A percentile compares a stretch with the other conserved stretches of the same genome.
Conservation (phyloP, 116 monocot species). For the Thalassia testudinum region DNA sequence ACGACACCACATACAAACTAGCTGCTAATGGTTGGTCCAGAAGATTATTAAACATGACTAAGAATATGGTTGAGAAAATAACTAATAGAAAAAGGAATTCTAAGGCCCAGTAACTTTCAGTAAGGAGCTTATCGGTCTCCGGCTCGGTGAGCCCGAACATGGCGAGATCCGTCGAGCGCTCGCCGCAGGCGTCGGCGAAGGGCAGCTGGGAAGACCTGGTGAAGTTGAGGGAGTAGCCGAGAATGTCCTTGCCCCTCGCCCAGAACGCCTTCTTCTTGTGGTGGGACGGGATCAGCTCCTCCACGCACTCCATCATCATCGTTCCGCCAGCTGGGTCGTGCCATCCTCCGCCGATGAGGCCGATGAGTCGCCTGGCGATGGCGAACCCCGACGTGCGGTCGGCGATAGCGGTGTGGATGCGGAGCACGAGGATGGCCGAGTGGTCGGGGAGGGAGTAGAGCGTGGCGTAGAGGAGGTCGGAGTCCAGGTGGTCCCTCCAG, state of each 20-base stretch:
- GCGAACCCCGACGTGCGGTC: conserved; percentile 43
- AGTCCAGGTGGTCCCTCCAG: conserved; percentile 20
- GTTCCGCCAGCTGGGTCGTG: conserved; percentile 5
- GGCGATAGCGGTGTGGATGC: conserved; percentile 53
- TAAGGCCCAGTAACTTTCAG: too few species aligned
- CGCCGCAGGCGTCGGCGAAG: conserved; percentile 27
- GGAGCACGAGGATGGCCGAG: conserved; percentile 21
- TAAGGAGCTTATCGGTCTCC: conserved; percentile 42
- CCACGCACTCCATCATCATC: conserved; percentile 19
- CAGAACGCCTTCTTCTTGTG: conserved; percentile 69
- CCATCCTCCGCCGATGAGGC: conserved; percentile 3
- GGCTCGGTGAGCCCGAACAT: conserved; percentile 22
- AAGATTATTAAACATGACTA: too few species aligned
- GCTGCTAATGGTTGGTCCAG: too few species aligned
- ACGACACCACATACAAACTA: too few species aligned
- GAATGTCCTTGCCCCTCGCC: conserved; percentile 55
- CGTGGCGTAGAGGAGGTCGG: conserved; percentile 33
- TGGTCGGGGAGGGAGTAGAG: conserved; percentile 19
- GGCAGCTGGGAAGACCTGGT: conserved; percentile 27
- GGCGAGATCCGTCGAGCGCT: conserved; percentile 33
- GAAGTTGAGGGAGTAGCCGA: conserved; percentile 75
- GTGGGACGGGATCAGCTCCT: conserved; percentile 46
- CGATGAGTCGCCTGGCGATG: conserved; percentile 32
- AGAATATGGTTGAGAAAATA: too few species aligned
- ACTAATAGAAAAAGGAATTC: too few species aligned